Evolutionary conservation across 2,329 filamentous ascomycete genomes (phyloP).

Genomic region (Nectriaceae sp.): DNA sequence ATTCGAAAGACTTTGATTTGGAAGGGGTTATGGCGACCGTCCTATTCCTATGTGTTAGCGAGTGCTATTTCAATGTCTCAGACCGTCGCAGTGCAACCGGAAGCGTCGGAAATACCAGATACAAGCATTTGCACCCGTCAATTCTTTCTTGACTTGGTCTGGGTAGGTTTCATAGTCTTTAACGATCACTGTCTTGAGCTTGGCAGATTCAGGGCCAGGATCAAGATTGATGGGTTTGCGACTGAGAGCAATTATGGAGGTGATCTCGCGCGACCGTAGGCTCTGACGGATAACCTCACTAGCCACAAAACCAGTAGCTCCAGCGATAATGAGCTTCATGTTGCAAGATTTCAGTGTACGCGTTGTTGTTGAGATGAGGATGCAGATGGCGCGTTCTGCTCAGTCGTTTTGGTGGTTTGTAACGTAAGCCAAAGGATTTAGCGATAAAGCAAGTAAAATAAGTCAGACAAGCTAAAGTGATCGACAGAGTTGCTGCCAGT

Average conservation of each 20-base stretch:
- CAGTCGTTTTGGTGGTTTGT: no score
- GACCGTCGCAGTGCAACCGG: not conserved
- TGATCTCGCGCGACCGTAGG: not conserved
- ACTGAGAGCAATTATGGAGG: not conserved
- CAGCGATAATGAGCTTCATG: constrained; percentile 6
- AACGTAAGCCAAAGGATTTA: no score
- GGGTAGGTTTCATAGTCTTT: constrained; percentile 1
- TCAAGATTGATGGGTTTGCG: not conserved
- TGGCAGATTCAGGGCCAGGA: not conserved
- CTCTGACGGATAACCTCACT: constrained; percentile 2
- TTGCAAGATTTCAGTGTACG: not conserved
- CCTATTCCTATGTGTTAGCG: not conserved
- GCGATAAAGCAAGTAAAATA: no score
- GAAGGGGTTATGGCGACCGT: not conserved
- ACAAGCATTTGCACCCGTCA: constrained; percentile 1
- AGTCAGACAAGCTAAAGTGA: no score
- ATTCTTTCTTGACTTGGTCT: not conserved
- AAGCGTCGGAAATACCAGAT: not conserved
- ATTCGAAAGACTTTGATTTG: not conserved
- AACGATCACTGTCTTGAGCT: constrained; percentile 1
- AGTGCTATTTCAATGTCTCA: not conserved
- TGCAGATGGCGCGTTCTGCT: no score
- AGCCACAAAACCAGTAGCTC: not conserved
- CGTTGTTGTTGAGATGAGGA: no score
- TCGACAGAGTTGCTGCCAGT: no score